Evolutionary conservation across 2,329 filamentous ascomycete genomes (phyloP).

Genomic region (Mycosphaerelloides madeirae): DNA sequence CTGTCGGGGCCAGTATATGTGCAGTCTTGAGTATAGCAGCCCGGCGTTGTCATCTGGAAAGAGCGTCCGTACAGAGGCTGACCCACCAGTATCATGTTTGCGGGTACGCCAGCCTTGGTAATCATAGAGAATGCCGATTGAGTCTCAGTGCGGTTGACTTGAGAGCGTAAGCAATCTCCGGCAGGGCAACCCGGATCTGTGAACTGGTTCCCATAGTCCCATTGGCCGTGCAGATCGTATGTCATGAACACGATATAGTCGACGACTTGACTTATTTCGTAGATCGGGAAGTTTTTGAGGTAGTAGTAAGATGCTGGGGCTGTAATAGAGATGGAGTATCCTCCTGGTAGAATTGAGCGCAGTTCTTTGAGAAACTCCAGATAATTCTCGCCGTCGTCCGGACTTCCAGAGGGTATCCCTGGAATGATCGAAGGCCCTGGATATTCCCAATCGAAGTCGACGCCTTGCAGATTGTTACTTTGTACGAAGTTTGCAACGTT

Average conservation of each 20-base stretch:
- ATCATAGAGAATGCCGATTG: slow-evolving; percentile 35
- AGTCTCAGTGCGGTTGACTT: slow-evolving; percentile 39
- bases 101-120: slow-evolving; percentile 44
- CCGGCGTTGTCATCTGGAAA: slow-evolving; percentile 51
- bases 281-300: slow-evolving; percentile 26
- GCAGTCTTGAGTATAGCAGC: slow-evolving; percentile 27
- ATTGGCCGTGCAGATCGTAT: slow-evolving; percentile 36
- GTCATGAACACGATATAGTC: slow-evolving; percentile 34
- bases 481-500: slow-evolving; percentile 61
- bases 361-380: slow-evolving; percentile 9
- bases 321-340: slow-evolving; percentile 24
- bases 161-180: slow-evolving; percentile 30
- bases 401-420: background rate
- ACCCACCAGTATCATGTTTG: slow-evolving; percentile 71
- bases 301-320: slow-evolving; percentile 30
- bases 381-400: slow-evolving; percentile 4
- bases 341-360: slow-evolving; percentile 4
- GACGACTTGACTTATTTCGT: slow-evolving; percentile 18
- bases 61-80: slow-evolving; percentile 87
- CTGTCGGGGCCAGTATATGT: slow-evolving; percentile 24
- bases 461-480: slow-evolving; percentile 62
- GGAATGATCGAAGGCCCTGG: slow-evolving; percentile 1
- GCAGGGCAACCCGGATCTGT: slow-evolving; percentile 27
- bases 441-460: slow-evolving; percentile 41
- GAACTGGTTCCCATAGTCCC: slow-evolving; percentile 35